Evolutionary conservation across 345 rosid species (phyloP).

Genomic region (Orychophragmus violaceus): DNA sequence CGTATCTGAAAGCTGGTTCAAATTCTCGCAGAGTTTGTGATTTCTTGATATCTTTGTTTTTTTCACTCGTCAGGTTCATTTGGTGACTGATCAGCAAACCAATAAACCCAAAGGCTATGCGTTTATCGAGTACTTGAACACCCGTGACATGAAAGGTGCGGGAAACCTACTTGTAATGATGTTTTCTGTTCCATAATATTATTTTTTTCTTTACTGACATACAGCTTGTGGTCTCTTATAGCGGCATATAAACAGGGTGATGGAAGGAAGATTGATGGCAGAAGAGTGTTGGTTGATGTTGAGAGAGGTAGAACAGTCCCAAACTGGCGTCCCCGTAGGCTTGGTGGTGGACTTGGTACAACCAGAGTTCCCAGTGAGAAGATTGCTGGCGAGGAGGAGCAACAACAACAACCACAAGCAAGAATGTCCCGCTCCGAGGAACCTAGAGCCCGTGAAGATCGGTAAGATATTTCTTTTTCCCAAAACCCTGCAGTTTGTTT

Average conservation of each 20-base stretch:
- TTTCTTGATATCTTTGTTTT: slow-evolving; percentile 31
- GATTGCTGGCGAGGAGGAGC: slow-evolving; percentile 59
- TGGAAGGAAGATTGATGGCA: slow-evolving; percentile 95
- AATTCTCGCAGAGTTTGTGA: slow-evolving; percentile 11
- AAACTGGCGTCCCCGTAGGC: slow-evolving; percentile 99
- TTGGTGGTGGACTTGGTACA: slow-evolving; percentile 99
- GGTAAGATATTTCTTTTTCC: slow-evolving; percentile 34
- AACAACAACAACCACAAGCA: slow-evolving; percentile 34
- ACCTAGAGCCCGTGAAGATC: slow-evolving; percentile 75
- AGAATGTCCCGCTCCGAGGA: slow-evolving; percentile 69
- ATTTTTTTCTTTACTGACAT: background rate
- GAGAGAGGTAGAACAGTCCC: slow-evolving; percentile 99
- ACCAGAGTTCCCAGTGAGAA: slow-evolving; percentile 87
- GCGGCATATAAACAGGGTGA: slow-evolving; percentile 99
- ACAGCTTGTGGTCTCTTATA: slow-evolving; percentile 25
- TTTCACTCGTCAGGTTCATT: slow-evolving; percentile 58
- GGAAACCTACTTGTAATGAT: background rate
- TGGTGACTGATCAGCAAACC: slow-evolving; percentile 63
- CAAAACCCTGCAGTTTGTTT: background rate
- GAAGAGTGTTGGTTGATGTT: slow-evolving; percentile 98
- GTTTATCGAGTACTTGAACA: slow-evolving; percentile 89
- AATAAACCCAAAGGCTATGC: slow-evolving; percentile 95
- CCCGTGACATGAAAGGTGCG: slow-evolving; percentile 95
- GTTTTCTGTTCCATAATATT: background rate
- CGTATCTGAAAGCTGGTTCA: slow-evolving; percentile 14